Evolutionary conservation across 495 filamentous ascomycete species (phyloP).

Genomic region (Neurospora discreta): DNA sequence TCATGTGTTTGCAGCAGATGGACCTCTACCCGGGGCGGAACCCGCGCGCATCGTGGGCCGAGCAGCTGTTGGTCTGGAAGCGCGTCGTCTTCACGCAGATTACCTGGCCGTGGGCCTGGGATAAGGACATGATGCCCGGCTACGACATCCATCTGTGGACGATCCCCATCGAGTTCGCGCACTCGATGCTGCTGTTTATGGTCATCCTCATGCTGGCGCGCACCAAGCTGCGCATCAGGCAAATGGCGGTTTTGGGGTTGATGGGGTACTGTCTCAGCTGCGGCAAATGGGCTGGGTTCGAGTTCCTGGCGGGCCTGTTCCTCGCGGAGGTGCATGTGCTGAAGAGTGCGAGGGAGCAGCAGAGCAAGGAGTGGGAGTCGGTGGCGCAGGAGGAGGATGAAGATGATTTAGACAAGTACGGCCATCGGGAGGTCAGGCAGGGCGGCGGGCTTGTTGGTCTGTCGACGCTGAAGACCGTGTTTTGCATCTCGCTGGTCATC

Average conservation of each 20-base stretch:
- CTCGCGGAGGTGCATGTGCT: slow-evolving; percentile 46
- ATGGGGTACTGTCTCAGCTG: slow-evolving; percentile 46
- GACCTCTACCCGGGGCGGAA: slow-evolving; percentile 30
- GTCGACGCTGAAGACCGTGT: slow-evolving; percentile 3
- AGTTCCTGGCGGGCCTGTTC: slow-evolving; percentile 49
- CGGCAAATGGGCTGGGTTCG: slow-evolving; percentile 48
- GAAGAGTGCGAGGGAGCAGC: slow-evolving; percentile 5
- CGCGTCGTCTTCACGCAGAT: slow-evolving; percentile 35
- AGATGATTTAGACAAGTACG: neutral
- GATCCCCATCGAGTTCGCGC: slow-evolving; percentile 54
- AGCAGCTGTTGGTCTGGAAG: slow-evolving; percentile 40
- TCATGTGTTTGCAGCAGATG: slow-evolving; percentile 41
- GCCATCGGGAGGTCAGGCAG: neutral
- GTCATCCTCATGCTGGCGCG: slow-evolving; percentile 44
- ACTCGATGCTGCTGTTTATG: slow-evolving; percentile 52
- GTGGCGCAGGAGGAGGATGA: slow-evolving; percentile 1
- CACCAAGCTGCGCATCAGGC: slow-evolving; percentile 33
- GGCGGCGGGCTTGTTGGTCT: neutral
- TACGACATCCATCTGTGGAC: slow-evolving; percentile 59
- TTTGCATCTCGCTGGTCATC: slow-evolving; percentile 19
- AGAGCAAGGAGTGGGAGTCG: slow-evolving; percentile 10
- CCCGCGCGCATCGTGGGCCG: slow-evolving; percentile 22
- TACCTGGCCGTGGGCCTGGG: slow-evolving; percentile 44
- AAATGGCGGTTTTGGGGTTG: slow-evolving; percentile 32
- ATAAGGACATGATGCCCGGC: slow-evolving; percentile 36